phyloP scores from a whole-genome alignment of 2,329 filamentous ascomycete genomes.

The Aspergillus sp. region DNA sequence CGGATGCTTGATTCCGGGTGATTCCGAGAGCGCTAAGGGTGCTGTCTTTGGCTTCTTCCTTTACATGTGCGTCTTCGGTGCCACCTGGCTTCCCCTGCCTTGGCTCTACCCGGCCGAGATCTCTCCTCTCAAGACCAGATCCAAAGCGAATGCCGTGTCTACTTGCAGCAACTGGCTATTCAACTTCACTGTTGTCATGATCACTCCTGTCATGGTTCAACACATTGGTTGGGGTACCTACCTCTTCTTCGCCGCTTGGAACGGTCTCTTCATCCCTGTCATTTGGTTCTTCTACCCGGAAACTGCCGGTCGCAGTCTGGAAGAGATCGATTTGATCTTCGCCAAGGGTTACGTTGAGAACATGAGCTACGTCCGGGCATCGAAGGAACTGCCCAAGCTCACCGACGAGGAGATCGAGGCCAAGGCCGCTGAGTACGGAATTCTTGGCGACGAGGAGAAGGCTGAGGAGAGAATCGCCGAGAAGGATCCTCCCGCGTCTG shows the following conservation, averaged over 20 bases:
- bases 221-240: constrained; percentile 37
- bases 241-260: constrained; percentile 36
- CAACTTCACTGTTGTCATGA: constrained; percentile 54
- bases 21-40: constrained; percentile 14
- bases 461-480: constrained; percentile 10
- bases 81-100: constrained; percentile 58
- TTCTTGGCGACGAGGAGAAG: constrained; percentile 12
- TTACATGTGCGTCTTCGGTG: constrained; percentile 25
- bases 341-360: constrained; percentile 30
- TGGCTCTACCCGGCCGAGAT: constrained; percentile 53
- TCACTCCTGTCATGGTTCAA: constrained; percentile 36
- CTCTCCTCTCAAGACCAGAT: constrained; percentile 49
- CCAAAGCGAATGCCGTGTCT: constrained; percentile 53
- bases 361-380: constrained; percentile 15
- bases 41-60: constrained; percentile 23
- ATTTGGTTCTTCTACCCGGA: constrained; percentile 54
- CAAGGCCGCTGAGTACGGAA: constrained; percentile 16
- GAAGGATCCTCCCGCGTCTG: constrained; percentile 6
- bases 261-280: constrained; percentile 46
- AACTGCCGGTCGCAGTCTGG: constrained; percentile 38
- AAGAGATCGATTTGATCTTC: constrained; percentile 37
- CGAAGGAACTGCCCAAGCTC: constrained; percentile 13
- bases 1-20: constrained; percentile 16
- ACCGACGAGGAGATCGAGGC: constrained; percentile 16
- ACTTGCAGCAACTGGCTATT: constrained; percentile 54